phyloP scores from a whole-genome alignment of 805 yeast species.

The Debaryomyces castellii region DNA sequence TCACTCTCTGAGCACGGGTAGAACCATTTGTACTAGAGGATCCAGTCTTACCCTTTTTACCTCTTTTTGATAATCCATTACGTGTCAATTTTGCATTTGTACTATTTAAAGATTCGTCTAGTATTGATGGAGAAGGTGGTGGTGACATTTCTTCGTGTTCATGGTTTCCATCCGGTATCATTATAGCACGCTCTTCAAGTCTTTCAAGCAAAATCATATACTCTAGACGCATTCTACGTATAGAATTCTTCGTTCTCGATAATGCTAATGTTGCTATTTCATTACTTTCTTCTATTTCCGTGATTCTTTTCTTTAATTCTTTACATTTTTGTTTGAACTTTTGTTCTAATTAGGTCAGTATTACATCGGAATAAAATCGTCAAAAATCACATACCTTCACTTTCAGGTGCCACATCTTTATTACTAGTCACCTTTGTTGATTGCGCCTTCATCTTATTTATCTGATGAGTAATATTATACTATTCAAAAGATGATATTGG shows the following conservation, averaged over 20 bases:
- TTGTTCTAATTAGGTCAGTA: conserved; percentile 25
- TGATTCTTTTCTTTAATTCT: conserved; percentile 66
- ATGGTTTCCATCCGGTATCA: conserved; percentile 23
- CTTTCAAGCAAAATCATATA: conserved; percentile 78
- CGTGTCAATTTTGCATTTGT: conserved; percentile 18
- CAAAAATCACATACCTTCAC: conserved; percentile 34
- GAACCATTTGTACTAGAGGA: conserved; percentile 23
- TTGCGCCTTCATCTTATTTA: conserved; percentile 10
- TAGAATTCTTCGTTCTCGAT: conserved; percentile 70
- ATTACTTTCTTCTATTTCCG: conserved; percentile 73
- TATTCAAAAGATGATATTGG: no score
- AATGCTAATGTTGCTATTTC: conserved; percentile 75
- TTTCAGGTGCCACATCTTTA: conserved; percentile 35
- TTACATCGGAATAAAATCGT: not conserved
- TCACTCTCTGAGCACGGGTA: conserved; percentile 37
- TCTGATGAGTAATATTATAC: no score
- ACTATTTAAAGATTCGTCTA: conserved; percentile 29
- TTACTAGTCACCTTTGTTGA: conserved; percentile 5
- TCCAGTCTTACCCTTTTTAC: conserved; percentile 15
- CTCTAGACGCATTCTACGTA: conserved; percentile 79
- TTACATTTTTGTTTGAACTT: conserved; percentile 63
- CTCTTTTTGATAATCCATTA: conserved; percentile 18
- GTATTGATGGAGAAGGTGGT: conserved; percentile 38
- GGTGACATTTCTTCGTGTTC: conserved; percentile 37
- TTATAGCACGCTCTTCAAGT: conserved; percentile 57